Base-by-base conservation (phyloP, 2,329 filamentous ascomycete genomes). In the Fusarium hostae region DNA sequence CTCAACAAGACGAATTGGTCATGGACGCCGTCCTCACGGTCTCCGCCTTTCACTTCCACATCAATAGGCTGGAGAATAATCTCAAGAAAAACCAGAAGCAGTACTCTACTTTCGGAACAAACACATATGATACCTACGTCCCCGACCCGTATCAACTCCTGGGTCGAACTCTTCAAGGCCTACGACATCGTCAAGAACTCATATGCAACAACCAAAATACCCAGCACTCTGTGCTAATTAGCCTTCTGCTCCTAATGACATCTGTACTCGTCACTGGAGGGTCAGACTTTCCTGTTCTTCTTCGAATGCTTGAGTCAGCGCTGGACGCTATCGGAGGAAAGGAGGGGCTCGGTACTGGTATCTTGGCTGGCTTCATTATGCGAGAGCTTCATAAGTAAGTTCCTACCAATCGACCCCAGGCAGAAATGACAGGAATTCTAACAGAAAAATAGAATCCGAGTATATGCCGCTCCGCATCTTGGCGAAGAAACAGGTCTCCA, bases 351-450 rank as follows among this genome's bases (percentile, higher is more conserved):
- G 74, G 77, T 1, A 54, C 70, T 0, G 76, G 72, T 0, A 76
- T 72, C 0, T 7, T 76, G 26, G 64, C 70, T 0, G 66, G 64
- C 0, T 78, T 78, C 2, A 72, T 77, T 0, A 70, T 76, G 56
- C 60, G 75, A 0, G 75, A 78, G n/a, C 60, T 78, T 13, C 63
- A 74, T 54, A 78, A 78, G 77, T 78, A 44, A 61, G 76, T n/a
- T n/a, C n/a, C n/a, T n/a, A n/a, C n/a, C n/a, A 6, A 1, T 18
- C 2, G 5, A 9, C 4, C 5, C 9, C 9, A 3, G 20, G 15
- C 2, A 3, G 10, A 3, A 3, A 3, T 7, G 7, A 6, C 2
- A 5, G 3, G 0, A 0, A n/a, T 9, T 2, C 41, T 66, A 15
- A 66, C 34, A 32, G 3, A 0, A 7, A 0, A 2, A 0, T 1